Evolutionary conservation across 148 eudicot genomes (phyloP), one percentile per base, ranked within the genome.

Genomic region (Rhododendron henanense): DNA sequence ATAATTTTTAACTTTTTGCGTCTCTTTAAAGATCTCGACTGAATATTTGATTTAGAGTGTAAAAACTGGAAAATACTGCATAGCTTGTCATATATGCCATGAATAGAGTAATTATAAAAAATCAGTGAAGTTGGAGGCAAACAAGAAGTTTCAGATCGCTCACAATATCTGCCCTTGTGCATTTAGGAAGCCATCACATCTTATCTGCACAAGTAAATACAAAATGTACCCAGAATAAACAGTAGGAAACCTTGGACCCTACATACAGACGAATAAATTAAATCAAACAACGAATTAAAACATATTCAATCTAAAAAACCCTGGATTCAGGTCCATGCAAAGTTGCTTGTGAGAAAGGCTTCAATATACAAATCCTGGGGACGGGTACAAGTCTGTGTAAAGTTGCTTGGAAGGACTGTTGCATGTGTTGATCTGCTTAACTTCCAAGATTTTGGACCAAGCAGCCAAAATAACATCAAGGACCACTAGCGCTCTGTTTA

Each of bases 401-500:
- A 59, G 65, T 1, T 59, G 65, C 69, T 63, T 63, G 69, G 9
- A 7, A 63, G 28, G 69, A 63, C 69, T 63, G 69, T 23, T 63
- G 69, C 28, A 63, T 7, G 69, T 63, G 69, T 63, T 63, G 28
- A 23, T 63, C 69, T 63, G 28, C 28, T 63, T 1, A 23, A 23
- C 10, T n/a, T 63, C 7, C 7, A 63, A 63, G 69, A 23, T 63
- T 63, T 63, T 11, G 10, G 28, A 23, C 28, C 11, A 23, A 10
- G 1, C 69, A 8, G 69, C 69, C 31, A 23, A 63, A 63, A 7
- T 63, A 23, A 23, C 69, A 8, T 89, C 88, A 90, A 77, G 86
- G 81, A 47, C 86, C 74, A 75, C 5, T 83, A 57, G 77, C 44
- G 82, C 83, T 86, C 85, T 90, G 91, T 83, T 85, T 91, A 65